These are phyloP conservation scores for Trapa incisa DNA, from an alignment of 345 rosid genomes.

Conservation along the genomic window DNA sequence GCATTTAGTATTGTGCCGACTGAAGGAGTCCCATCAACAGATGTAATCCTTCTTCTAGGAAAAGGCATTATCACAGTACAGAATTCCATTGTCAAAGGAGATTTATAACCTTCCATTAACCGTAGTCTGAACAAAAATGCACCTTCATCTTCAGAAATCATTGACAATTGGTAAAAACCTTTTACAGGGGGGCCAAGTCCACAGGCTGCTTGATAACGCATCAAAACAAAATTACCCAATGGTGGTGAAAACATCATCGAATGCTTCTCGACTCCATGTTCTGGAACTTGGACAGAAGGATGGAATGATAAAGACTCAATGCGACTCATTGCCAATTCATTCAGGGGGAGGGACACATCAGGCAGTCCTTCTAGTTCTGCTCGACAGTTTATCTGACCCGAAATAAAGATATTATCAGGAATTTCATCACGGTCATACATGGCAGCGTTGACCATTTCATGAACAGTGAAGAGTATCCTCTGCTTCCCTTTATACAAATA, in stretches of 20 bases:
- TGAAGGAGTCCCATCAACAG: slow-evolving; percentile 85
- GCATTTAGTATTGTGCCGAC: slow-evolving; percentile 63
- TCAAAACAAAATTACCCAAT: slow-evolving; percentile 71
- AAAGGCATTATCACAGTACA: slow-evolving; percentile 90
- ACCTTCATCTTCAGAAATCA: slow-evolving; percentile 96
- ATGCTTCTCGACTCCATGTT: slow-evolving; percentile 64
- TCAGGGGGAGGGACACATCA: slow-evolving; percentile 78
- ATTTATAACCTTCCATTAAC: slow-evolving; percentile 79
- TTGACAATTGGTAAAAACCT: slow-evolving; percentile 89
- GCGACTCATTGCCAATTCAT: slow-evolving; percentile 46
- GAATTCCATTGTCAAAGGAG: slow-evolving; percentile 76
- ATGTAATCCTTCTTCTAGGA: slow-evolving; percentile 62
- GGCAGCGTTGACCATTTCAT: slow-evolving; percentile 70
- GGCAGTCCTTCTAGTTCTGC: slow-evolving; percentile 92
- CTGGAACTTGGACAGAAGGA: slow-evolving; percentile 88
- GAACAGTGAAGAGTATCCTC: slow-evolving; percentile 62
- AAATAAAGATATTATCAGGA: slow-evolving; percentile 67
- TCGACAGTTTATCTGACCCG: slow-evolving; percentile 84
- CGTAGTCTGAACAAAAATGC: slow-evolving; percentile 78
- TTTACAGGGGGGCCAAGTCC: slow-evolving; percentile 72
- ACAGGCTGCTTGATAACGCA: slow-evolving; percentile 69
- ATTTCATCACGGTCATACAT: slow-evolving; percentile 85
- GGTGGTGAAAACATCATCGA: slow-evolving; percentile 82
- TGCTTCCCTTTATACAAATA: slow-evolving; percentile 85
- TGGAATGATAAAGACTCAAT: slow-evolving; percentile 75